Evolutionary conservation across 345 rosid genomes (phyloP).

Genomic region (Gossypium turneri): DNA sequence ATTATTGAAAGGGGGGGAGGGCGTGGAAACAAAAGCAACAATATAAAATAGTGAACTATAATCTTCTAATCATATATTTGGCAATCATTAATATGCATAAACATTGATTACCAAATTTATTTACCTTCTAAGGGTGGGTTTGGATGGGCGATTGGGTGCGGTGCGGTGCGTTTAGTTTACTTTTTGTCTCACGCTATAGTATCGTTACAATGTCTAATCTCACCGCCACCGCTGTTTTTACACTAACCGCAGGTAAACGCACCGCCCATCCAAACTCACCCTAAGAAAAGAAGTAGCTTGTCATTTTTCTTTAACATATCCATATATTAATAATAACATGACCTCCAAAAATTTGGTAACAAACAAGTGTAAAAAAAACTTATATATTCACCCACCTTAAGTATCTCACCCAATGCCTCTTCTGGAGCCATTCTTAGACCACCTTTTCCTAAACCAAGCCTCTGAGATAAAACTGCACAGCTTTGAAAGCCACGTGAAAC

Average conservation of each 20-base stretch:
- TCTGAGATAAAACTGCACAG: slow-evolving; percentile 75
- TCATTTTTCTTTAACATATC: not conserved
- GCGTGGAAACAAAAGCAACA: not conserved
- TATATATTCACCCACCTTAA: slow-evolving; percentile 49
- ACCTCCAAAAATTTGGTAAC: not conserved
- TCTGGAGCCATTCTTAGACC: slow-evolving; percentile 93
- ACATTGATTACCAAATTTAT: not conserved
- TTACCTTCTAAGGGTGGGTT: not conserved
- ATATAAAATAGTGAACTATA: slow-evolving; percentile 1
- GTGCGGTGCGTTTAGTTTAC: too few relatives aligned
- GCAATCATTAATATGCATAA: not conserved
- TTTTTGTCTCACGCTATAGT: too few relatives aligned
- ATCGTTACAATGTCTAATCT: too few relatives aligned
- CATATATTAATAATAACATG: not conserved
- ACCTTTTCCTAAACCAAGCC: slow-evolving; percentile 94
- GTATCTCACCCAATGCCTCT: slow-evolving; percentile 71
- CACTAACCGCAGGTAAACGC: too few relatives aligned
- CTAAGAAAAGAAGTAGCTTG: not conserved
- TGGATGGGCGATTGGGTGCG: too few relatives aligned
- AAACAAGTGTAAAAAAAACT: not conserved
- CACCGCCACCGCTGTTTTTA: too few relatives aligned
- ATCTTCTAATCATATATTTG: not conserved
- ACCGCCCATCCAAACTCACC: too few relatives aligned
- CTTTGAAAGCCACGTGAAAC: slow-evolving; percentile 30
- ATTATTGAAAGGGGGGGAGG: not conserved